Conservation (phyloP, 2,329 filamentous ascomycete genomes). For the Elsinoe australis region DNA sequence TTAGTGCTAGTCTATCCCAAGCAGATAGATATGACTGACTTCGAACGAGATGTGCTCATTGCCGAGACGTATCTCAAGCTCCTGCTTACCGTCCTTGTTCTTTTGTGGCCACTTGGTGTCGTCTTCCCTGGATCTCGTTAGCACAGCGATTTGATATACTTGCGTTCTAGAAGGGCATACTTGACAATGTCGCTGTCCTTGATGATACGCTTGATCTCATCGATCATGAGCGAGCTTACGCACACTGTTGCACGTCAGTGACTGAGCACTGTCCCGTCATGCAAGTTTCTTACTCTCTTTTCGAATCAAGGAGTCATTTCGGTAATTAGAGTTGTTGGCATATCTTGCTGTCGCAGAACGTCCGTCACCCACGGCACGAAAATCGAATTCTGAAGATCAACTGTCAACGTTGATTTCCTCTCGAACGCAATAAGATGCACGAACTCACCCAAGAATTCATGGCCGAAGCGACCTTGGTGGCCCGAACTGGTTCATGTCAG, state of each 20-base stretch:
- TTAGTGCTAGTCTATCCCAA: slow-evolving; percentile 23
- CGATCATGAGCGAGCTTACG: slow-evolving; percentile 80
- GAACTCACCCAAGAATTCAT: slow-evolving; percentile 83
- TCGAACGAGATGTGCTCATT: slow-evolving; percentile 98
- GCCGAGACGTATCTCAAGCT: slow-evolving; percentile 87
- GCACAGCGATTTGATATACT: neutral
- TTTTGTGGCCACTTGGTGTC: slow-evolving; percentile 98
- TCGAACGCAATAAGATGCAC: slow-evolving; percentile 12
- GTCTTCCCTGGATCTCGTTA: slow-evolving; percentile 62
- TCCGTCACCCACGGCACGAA: slow-evolving; percentile 84
- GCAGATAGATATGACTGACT: slow-evolving; percentile 46
- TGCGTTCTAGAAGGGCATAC: slow-evolving; percentile 44
- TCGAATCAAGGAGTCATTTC: slow-evolving; percentile 94
- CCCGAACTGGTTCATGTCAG: slow-evolving; percentile 60
- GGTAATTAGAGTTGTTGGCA: slow-evolving; percentile 99
- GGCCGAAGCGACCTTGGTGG: slow-evolving; percentile 92
- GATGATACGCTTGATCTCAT: slow-evolving; percentile 95
- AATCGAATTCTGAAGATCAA: slow-evolving; percentile 73
- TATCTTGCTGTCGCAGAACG: slow-evolving; percentile 90
- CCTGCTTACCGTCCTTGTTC: slow-evolving; percentile 96
- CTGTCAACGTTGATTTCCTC: slow-evolving; percentile 4
- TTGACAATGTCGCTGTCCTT: slow-evolving; percentile 97
- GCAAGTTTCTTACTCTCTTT: slow-evolving; percentile 80
- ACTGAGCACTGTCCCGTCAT: neutral
- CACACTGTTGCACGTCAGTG: slow-evolving; percentile 62